Base-by-base conservation (phyloP, 257 asterid genomes). In the Striga asiatica region DNA sequence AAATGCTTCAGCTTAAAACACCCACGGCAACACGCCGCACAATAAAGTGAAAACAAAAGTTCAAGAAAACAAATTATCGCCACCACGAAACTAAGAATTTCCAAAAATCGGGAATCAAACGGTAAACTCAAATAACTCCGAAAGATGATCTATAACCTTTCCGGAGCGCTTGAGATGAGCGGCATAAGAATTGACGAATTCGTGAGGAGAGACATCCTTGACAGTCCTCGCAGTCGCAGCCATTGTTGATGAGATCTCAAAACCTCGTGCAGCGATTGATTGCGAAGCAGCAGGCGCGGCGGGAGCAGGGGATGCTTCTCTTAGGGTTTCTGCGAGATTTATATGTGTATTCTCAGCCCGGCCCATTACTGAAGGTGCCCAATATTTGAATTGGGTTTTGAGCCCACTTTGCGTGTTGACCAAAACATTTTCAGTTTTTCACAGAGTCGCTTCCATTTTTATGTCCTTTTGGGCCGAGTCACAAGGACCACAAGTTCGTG, bases 81-180 rank as follows among this genome's bases (percentile, higher is more conserved):
- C n/a, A n/a, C n/a, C n/a, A n/a, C n/a, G n/a, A 46, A 47, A 2
- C 17, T 3, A 2, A 9, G 7, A 23, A 24, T 21, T 10, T 10
- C 4, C 4, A 24, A 10, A 22, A 32, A 8, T 8, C 14, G 10
- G 8, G 42, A 46, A 27, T 13, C 0, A 13, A 19, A 18, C 4
- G 3, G 3, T 4, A 34, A 31, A 8, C 1, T 10, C 42, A 21
- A 41, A 8, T 27, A 53, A 27, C 0, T 5, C 38, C 17, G 39
- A 35, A 28, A 10, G 12, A 51, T n/a, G 7, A 3, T 43, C 75
- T 13, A 1, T 49, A n/a, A 78, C 95, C 92, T 83, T 87, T 61
- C 96, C 96, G 59, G 96, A 87, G 16, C 96, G 89, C 76, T 75
- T 81, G 60, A 87, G 81, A 41, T 87, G 96, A 63, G 92, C 67